Evolutionary conservation across 495 filamentous ascomycete genomes (phyloP).

Genomic region (Annulohypoxylon bovei): DNA sequence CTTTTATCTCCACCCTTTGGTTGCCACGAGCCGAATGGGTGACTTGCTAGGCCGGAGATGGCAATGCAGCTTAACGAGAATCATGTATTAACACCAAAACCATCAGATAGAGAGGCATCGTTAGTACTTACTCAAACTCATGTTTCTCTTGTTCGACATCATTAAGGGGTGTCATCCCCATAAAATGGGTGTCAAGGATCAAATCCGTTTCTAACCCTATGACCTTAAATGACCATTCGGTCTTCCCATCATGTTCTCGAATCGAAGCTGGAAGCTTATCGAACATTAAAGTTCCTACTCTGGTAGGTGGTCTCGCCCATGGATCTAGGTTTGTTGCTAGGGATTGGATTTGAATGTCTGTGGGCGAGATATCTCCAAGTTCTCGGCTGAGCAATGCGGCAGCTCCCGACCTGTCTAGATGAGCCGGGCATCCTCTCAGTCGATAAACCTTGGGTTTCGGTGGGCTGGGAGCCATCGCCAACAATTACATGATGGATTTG

Average conservation of each 20-base stretch:
- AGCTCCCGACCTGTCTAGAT: constrained; percentile 11
- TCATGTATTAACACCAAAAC: background rate
- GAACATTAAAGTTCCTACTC: constrained; percentile 15
- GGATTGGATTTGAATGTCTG: constrained; percentile 16
- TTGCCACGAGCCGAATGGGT: constrained; percentile 42
- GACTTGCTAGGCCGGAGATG: constrained; percentile 40
- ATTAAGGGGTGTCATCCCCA: constrained; percentile 19
- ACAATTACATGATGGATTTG: background rate
- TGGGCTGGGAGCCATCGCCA: background rate
- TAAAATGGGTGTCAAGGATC: constrained; percentile 25
- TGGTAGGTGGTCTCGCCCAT: constrained; percentile 7
- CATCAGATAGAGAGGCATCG: background rate
- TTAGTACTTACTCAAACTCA: constrained; percentile 8
- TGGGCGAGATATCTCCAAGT: constrained; percentile 2
- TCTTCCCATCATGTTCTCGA: background rate
- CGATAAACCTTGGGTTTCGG: constrained; percentile 8
- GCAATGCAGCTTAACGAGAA: constrained; percentile 26
- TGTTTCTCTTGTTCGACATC: constrained; percentile 10
- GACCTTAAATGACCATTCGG: constrained; percentile 8
- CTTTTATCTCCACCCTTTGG: constrained; percentile 30
- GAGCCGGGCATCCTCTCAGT: constrained; percentile 6
- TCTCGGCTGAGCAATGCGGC: constrained; percentile 1
- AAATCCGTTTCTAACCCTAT: constrained; percentile 4
- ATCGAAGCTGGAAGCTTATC: constrained; percentile 1
- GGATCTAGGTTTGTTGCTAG: constrained; percentile 13